Conservation (phyloP, 805 yeast genomes). For the Monosporozyma servazzii region DNA sequence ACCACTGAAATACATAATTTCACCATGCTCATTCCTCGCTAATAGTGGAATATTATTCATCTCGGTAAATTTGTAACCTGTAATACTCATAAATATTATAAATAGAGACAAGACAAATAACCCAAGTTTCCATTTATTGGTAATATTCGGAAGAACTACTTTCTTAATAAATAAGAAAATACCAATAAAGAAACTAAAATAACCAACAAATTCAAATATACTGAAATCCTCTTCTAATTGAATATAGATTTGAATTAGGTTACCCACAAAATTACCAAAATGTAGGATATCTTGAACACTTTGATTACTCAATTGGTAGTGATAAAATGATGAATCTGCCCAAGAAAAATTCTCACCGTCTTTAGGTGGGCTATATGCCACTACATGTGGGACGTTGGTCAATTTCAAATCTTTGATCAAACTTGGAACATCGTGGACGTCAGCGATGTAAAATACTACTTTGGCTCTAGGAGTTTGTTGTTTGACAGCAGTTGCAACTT, state of each 20-base stretch:
- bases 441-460: conserved; percentile 43
- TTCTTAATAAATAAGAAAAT: conserved; percentile 42
- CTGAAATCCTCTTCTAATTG: conserved; percentile 38
- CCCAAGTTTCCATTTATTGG: conserved; percentile 17
- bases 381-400: conserved; percentile 52
- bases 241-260: conserved; percentile 37
- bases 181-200: conserved; percentile 39
- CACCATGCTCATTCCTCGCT: conserved; percentile 41
- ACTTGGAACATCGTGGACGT: conserved; percentile 37
- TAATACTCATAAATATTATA: conserved; percentile 36
- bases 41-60: conserved; percentile 56
- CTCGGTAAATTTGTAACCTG: conserved; percentile 59
- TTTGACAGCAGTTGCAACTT: conserved; percentile 37
- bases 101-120: conserved; percentile 31
- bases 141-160: conserved; percentile 31
- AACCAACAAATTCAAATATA: conserved; percentile 33
- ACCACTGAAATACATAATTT: conserved; percentile 52
- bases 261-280: conserved; percentile 47
- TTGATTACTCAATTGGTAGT: conserved; percentile 26
- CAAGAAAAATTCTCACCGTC: conserved; percentile 22
- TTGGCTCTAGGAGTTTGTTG: conserved; percentile 35
- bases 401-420: conserved; percentile 37
- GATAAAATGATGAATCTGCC: conserved; percentile 30
- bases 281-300: conserved; percentile 33
- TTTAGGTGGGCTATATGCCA: conserved; percentile 50